Evolutionary conservation across 83 land plant genomes (phyloP).

Genomic region (Isoetes engelmannii): DNA sequence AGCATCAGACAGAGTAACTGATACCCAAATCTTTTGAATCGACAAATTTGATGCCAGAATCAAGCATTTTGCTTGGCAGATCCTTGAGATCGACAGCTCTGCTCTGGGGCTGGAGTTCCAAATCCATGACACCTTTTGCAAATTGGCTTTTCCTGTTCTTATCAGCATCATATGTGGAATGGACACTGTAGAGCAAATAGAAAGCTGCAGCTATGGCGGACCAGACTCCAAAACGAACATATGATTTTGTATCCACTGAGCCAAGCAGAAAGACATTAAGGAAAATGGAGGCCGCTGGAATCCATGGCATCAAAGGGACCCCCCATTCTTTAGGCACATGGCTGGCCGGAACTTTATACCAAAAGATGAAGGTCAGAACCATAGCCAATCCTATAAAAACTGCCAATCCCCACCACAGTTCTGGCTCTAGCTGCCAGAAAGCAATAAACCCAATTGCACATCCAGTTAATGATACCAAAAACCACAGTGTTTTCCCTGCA

Average conservation of each 20-base stretch:
- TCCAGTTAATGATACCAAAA: slow-evolving; percentile 38
- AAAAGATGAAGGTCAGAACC: slow-evolving; percentile 35
- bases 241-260: slow-evolving; percentile 40
- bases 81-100: too few relatives aligned
- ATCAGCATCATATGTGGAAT: slow-evolving; percentile 57
- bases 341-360: slow-evolving; percentile 37
- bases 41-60: too few relatives aligned
- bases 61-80: too few relatives aligned
- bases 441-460: slow-evolving; percentile 46
- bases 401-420: slow-evolving; percentile 17
- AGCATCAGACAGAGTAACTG: too few relatives aligned
- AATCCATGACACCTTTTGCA: too few relatives aligned
- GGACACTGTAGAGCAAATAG: slow-evolving; percentile 63
- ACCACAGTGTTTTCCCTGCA: slow-evolving; percentile 40
- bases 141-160: too few relatives aligned
- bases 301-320: slow-evolving; percentile 72
- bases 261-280: slow-evolving; percentile 67
- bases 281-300: slow-evolving; percentile 62
- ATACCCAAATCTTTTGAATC: too few relatives aligned
- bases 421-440: slow-evolving; percentile 44
- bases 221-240: slow-evolving; percentile 57
- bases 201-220: slow-evolving; percentile 36
- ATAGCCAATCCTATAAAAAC: slow-evolving; percentile 19
- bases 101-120: too few relatives aligned
- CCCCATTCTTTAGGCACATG: slow-evolving; percentile 51